A percentile compares a stretch with the other conserved stretches of the same genome.
Evolutionary conservation across 495 filamentous ascomycete species (phyloP).

Genomic region (Lophiotrema nucula): DNA sequence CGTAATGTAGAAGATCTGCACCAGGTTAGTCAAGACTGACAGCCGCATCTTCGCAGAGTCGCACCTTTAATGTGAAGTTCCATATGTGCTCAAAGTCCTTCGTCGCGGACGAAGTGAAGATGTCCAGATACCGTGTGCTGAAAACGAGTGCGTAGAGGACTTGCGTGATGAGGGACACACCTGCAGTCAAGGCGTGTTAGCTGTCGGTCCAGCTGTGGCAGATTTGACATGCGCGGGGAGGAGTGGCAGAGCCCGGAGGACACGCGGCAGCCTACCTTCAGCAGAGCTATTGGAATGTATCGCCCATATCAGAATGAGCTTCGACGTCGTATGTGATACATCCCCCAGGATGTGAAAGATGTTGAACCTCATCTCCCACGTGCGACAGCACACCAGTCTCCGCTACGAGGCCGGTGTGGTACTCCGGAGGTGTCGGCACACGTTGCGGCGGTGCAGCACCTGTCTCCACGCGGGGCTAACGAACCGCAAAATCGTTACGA

Average conservation of each 20-base stretch:
- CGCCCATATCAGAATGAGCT: constrained; percentile 84
- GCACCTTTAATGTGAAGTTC: constrained; percentile 69
- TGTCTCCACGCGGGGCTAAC: too few relatives aligned
- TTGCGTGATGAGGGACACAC: constrained; percentile 93
- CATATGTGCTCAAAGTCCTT: constrained; percentile 43
- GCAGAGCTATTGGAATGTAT: constrained; percentile 86
- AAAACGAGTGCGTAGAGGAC: constrained; percentile 85
- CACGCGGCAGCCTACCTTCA: constrained; percentile 59
- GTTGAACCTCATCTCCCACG: constrained; percentile 45
- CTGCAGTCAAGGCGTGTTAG: constrained; percentile 42
- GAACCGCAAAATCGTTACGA: too few relatives aligned
- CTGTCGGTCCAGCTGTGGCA: constrained; percentile 23
- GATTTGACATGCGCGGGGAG: neutral
- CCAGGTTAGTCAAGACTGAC: neutral
- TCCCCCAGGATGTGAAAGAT: constrained; percentile 80
- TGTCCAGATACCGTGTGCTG: constrained; percentile 79
- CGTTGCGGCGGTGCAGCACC: too few relatives aligned
- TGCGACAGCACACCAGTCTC: neutral
- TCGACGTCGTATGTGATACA: constrained; percentile 76
- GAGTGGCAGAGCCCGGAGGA: neutral
- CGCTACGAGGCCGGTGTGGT: too few relatives aligned
- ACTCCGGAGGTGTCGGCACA: too few relatives aligned
- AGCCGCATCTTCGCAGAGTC: neutral
- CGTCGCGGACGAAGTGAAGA: constrained; percentile 52
- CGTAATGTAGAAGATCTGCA: constrained; percentile 70